These are phyloP conservation scores for Albugo candida DNA, from an alignment of 352 stramenopile species.

Conservation along the genomic window DNA sequence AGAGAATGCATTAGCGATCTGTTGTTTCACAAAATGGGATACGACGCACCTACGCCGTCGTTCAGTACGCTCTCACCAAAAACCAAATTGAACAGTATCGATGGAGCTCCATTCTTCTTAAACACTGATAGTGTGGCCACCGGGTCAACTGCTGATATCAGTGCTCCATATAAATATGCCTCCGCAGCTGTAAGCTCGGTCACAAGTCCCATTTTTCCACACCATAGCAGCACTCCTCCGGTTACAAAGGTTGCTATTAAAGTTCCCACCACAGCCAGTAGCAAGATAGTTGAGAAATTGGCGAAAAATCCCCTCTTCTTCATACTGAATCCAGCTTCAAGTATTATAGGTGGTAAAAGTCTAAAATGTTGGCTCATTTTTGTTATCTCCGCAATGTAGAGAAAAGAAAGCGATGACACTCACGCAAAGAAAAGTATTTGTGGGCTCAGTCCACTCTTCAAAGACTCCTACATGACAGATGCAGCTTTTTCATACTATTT, in stretches of 20 bases:
- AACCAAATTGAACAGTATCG: conserved; percentile 87
- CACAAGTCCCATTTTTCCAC: conserved; percentile 44
- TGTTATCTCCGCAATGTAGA: too few relatives aligned
- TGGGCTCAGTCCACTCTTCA: conserved; percentile 63
- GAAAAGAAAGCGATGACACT: conserved; percentile 2
- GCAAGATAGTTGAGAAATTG: conserved; percentile 75
- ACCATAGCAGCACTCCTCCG: conserved; percentile 46
- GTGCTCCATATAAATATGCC: conserved; percentile 78
- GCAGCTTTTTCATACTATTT: too few relatives aligned
- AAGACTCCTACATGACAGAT: conserved; percentile 24
- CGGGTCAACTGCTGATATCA: conserved; percentile 88
- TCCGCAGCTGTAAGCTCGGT: conserved; percentile 76
- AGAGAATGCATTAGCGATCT: background rate
- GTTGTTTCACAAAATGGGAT: conserved; percentile 11
- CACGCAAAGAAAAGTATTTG: conserved; percentile 73
- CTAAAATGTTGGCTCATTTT: background rate
- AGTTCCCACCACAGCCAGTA: conserved; percentile 61
- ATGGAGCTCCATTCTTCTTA: conserved; percentile 73
- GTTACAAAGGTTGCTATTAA: conserved; percentile 66
- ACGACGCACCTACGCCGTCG: conserved; percentile 72
- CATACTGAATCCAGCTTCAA: conserved; percentile 76
- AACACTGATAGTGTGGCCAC: conserved; percentile 87
- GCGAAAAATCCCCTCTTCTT: conserved; percentile 79
- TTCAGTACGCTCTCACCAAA: conserved; percentile 93
- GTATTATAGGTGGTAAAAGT: conserved; percentile 58